Conservation (phyloP, 2,329 filamentous ascomycete genomes). For the Pezicula neosporulosa region DNA sequence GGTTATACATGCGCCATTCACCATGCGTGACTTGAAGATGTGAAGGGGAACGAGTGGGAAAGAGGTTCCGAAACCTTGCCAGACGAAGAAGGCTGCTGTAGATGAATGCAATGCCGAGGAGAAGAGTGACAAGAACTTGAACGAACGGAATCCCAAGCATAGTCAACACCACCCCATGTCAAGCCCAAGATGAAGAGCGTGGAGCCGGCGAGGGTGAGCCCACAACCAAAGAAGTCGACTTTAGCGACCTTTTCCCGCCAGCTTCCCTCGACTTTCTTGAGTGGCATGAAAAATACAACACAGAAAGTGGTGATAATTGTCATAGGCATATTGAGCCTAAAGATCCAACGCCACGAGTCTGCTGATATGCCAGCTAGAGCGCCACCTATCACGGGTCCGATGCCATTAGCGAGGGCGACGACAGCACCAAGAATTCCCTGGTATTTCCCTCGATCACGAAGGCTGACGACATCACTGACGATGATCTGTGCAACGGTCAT, state of each 20-base stretch:
- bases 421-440: constrained; percentile 36
- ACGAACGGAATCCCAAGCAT: constrained; percentile 47
- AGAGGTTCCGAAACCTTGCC: constrained; percentile 3
- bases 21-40: constrained; percentile 50
- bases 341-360: constrained; percentile 13
- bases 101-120: constrained; percentile 35
- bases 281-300: constrained; percentile 53
- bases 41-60: constrained; percentile 26
- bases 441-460: constrained; percentile 40
- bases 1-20: constrained; percentile 51
- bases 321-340: constrained; percentile 45
- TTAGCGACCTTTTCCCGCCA: constrained; percentile 45
- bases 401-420: constrained; percentile 49
- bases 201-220: constrained; percentile 42
- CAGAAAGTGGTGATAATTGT: constrained; percentile 42
- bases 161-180: constrained; percentile 54
- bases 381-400: constrained; percentile 52
- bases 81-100: not conserved
- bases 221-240: constrained; percentile 6
- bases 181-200: constrained; percentile 40
- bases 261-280: constrained; percentile 49
- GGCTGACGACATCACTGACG: constrained; percentile 44
- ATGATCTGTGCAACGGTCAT: constrained; percentile 43
- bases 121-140: constrained; percentile 47
- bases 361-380: constrained; percentile 28